A percentile compares a stretch with the other conserved stretches of the same genome.
These are phyloP conservation scores for Mycena alexandri DNA, from an alignment of 768 basidiomycete genomes.

Conservation along the genomic window DNA sequence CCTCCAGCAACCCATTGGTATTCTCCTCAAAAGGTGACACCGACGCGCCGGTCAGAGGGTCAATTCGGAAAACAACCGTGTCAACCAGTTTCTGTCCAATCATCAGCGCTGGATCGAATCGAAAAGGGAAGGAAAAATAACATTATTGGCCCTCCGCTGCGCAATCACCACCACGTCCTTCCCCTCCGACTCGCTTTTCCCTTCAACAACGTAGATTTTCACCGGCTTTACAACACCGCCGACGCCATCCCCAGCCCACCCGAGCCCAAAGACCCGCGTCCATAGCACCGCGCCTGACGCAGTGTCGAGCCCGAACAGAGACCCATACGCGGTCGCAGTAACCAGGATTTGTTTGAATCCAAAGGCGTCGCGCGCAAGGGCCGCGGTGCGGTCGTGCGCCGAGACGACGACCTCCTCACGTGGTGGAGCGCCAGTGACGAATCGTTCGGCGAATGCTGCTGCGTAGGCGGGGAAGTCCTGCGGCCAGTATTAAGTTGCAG, in stretches of 20 bases:
- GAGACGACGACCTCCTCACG: slow-evolving; percentile 59
- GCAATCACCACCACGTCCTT: slow-evolving; percentile 75
- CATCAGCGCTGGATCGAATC: slow-evolving; percentile 22
- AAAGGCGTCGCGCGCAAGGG: slow-evolving; percentile 78
- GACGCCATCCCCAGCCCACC: slow-evolving; percentile 67
- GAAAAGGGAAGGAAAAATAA: slow-evolving; percentile 48
- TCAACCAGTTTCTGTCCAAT: slow-evolving; percentile 66
- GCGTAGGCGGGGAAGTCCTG: slow-evolving; percentile 82
- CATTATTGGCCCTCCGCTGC: slow-evolving; percentile 73
- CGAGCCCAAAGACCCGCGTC: slow-evolving; percentile 82
- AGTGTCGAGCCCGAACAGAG: slow-evolving; percentile 86
- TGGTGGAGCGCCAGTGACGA: slow-evolving; percentile 68
- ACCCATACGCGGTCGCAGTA: slow-evolving; percentile 76
- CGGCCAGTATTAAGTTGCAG: neutral
- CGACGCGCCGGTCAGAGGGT: slow-evolving; percentile 85
- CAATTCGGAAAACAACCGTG: slow-evolving; percentile 81
- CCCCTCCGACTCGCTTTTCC: slow-evolving; percentile 58
- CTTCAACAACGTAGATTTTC: slow-evolving; percentile 69
- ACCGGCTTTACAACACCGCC: slow-evolving; percentile 70
- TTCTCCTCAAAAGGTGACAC: slow-evolving; percentile 47
- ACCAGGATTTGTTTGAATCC: slow-evolving; percentile 90
- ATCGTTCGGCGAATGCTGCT: slow-evolving; percentile 74
- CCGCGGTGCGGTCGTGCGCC: slow-evolving; percentile 48
- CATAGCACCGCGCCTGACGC: slow-evolving; percentile 83
- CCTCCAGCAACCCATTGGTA: slow-evolving; percentile 60